Evolutionary conservation across 192 early-diverging fungal species (phyloP), one percentile per base, ranked within the genome.

Genomic region (Allomyces macrogynus): DNA sequence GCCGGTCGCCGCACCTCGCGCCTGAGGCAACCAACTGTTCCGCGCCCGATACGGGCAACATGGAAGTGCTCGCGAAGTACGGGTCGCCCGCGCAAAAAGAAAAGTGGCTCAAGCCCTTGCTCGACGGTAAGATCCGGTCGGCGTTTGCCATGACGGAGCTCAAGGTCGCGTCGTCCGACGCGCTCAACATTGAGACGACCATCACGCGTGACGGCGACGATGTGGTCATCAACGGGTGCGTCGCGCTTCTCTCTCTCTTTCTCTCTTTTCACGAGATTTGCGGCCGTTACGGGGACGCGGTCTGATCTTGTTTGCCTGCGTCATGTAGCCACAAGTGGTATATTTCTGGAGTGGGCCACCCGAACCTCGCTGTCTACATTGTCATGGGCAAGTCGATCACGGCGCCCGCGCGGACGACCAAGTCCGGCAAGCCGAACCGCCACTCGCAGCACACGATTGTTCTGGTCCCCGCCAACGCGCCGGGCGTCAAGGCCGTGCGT

Each of bases 111-210:
- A 66, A 72, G 40, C 95, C 95, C 12, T 77, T 99, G 63, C 70
- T 99, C 76, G 79, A 87, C 24, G 93, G 93, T 62, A 73, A 86
- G 75, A 95, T 99, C 70, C 84, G 95, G 23, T 96, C 93, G 24
- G 92, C 93, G 23, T 97, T 99, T 76, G 92, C 92, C 65, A 99
- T 99, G 95, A 96, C 92, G 23, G 95, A 99, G 74, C 89, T 89
- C n/a, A 73, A 65, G 9, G 92, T 99, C 40, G 92, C 95, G 0
- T 92, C 90, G 27, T 95, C 93, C 43, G 95, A 99, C 72, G 95
- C 95, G 0, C 95, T 92, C 69, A 99, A 99, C 77, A 99, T 99
- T 65, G 81, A 87, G 73, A 87, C 89, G 40, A 71, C 70, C 40
- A 97, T 99, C 65, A 68, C 75, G 65, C 80, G 81, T 23, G 78